Conservation (phyloP, 305 asterid genomes). For the Salvia sclarea region DNA sequence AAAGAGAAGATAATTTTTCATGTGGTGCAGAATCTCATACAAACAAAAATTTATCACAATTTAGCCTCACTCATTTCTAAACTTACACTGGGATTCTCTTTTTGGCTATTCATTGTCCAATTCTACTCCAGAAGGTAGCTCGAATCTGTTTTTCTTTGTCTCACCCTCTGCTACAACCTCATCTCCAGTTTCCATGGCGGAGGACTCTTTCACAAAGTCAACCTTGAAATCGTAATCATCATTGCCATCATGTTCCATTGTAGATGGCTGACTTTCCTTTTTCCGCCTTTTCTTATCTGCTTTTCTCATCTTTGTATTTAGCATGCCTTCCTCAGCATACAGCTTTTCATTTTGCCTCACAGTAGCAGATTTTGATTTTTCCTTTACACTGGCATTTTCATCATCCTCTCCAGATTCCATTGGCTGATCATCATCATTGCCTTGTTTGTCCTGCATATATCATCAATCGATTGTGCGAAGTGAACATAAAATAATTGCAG, state of each 20-base stretch:
- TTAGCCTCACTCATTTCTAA: no score
- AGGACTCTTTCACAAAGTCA: slow-evolving; percentile 48
- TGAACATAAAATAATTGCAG: background rate
- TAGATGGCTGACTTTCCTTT: slow-evolving; percentile 43
- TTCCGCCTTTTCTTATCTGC: slow-evolving; percentile 69
- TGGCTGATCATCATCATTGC: slow-evolving; percentile 45
- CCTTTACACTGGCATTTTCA: slow-evolving; percentile 28
- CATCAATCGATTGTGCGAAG: background rate
- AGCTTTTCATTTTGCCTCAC: slow-evolving; percentile 78
- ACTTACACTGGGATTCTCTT: background rate
- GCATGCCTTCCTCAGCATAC: slow-evolving; percentile 76
- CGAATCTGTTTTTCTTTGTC: slow-evolving; percentile 47
- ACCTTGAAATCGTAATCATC: slow-evolving; percentile 78
- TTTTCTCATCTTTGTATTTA: slow-evolving; percentile 65
- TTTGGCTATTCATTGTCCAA: slow-evolving; percentile 47
- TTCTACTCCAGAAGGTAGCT: slow-evolving; percentile 64
- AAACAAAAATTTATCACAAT: background rate
- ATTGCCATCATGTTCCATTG: slow-evolving; percentile 53
- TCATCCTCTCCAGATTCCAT: slow-evolving; percentile 55
- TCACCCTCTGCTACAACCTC: slow-evolving; percentile 31
- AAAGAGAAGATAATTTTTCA: background rate
- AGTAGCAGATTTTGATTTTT: slow-evolving; percentile 46
- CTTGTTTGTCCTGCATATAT: slow-evolving; percentile 50
- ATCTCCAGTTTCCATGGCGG: slow-evolving; percentile 49
- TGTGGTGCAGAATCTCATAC: background rate